Evolutionary conservation across 495 filamentous ascomycete genomes (phyloP), one percentile per base, ranked within the genome.

Genomic region (Penicillium paradoxum): DNA sequence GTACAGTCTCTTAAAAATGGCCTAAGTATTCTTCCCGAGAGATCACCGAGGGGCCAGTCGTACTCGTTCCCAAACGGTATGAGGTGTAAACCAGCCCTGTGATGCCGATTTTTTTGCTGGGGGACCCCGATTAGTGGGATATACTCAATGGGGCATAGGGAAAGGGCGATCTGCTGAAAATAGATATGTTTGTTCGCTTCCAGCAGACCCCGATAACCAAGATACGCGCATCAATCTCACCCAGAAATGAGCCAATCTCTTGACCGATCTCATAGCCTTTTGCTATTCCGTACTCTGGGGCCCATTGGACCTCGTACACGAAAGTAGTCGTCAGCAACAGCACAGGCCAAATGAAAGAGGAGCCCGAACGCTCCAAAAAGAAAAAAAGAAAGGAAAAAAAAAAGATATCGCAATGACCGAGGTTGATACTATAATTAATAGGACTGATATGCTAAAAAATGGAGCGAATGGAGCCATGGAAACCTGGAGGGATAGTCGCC

Each of bases 401-500:
- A n/a, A 34, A 34, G 13, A 34, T 34, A 1, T 15, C n/a, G 34
- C 14, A 15, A 17, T 18, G 15, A 21, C 17, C 34, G 33, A 27
- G 17, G 40, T 5, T 27, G 19, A 33, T 39, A 2, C 29, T 32
- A 32, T 27, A 9, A 18, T 32, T 47, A 46, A 37, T 42, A 25
- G 43, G 27, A 27, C 34, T 45, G 49, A 53, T 51, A 46, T 56
- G 54, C 49, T 56, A 29, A 43, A 49, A 32, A 42, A 47, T 15
- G n/a, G 37, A 39, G 45, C 33, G 54, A 43, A 49, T 38, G 30
- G 21, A 45, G 46, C 45, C 36, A 34, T 52, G 30, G 45, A 55
- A 53, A 54, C 43, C 56, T 52, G 53, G 56, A 63, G 54, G 54
- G 48, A 61, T 54, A 56, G 54, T 54, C 34, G 32, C 58, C 53